Conservation (phyloP, 2,329 filamentous ascomycete genomes). For the Aspergillus tanneri region DNA sequence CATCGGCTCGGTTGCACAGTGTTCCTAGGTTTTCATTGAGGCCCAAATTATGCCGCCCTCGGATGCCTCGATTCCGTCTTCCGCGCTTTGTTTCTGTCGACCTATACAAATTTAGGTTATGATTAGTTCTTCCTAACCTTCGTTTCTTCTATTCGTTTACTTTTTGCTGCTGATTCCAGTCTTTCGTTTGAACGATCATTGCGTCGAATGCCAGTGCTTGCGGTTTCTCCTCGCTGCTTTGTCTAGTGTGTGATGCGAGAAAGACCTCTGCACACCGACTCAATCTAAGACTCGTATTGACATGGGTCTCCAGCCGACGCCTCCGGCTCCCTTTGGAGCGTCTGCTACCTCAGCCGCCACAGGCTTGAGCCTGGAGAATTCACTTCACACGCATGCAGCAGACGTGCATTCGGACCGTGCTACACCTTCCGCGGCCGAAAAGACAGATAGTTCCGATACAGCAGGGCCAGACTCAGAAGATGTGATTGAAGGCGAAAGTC, state of each 20-base stretch:
- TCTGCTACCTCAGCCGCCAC: conserved; percentile 10
- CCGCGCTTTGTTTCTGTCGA: background rate
- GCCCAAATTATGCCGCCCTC: background rate
- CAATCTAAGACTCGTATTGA: background rate
- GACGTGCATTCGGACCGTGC: conserved; percentile 2
- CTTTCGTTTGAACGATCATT: too few relatives aligned
- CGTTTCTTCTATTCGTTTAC: too few relatives aligned
- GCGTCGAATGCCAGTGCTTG: background rate
- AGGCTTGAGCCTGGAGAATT: conserved; percentile 7
- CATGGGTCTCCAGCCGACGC: conserved; percentile 17
- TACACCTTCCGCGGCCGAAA: conserved; percentile 10
- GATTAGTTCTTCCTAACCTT: too few relatives aligned
- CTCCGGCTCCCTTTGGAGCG: conserved; percentile 21
- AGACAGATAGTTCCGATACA: conserved; percentile 27
- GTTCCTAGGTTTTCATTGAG: background rate
- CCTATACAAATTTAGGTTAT: background rate
- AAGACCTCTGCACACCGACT: background rate
- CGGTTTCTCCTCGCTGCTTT: background rate
- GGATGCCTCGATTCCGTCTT: background rate
- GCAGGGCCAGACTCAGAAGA: conserved; percentile 24
- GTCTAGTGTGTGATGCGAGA: background rate
- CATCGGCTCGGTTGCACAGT: background rate
- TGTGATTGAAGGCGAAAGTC: conserved; percentile 23
- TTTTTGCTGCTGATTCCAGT: too few relatives aligned
- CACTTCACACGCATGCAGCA: conserved; percentile 10